phyloP scores from a whole-genome alignment of 2,329 filamentous ascomycete species.

The Kalmusia sp. region DNA sequence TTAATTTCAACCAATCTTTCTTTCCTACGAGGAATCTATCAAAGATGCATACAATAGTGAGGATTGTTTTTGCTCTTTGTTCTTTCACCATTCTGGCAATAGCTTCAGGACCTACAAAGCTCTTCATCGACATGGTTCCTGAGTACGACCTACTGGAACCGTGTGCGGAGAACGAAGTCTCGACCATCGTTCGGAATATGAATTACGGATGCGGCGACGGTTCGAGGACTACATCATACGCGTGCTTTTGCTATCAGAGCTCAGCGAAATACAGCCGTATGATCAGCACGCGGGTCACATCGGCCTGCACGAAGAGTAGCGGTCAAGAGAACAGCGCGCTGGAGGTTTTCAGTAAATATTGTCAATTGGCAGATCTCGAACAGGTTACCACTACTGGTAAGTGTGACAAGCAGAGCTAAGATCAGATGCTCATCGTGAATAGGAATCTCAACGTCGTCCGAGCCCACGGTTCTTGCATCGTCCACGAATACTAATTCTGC shows the following conservation, averaged over 20 bases:
- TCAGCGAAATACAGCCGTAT: slow-evolving; percentile 18
- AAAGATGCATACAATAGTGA: background rate
- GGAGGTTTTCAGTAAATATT: slow-evolving; percentile 21
- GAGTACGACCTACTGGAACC: slow-evolving; percentile 18
- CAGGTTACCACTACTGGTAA: slow-evolving; percentile 1
- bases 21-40: background rate
- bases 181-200: slow-evolving; percentile 26
- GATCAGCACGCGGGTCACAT: slow-evolving; percentile 18
- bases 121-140: slow-evolving; percentile 23
- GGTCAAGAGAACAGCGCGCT: slow-evolving; percentile 15
- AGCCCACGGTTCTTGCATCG: background rate
- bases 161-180: slow-evolving; percentile 23
- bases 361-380: slow-evolving; percentile 9
- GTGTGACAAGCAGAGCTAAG: background rate
- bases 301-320: slow-evolving; percentile 12
- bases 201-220: slow-evolving; percentile 25
- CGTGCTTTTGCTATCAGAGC: slow-evolving; percentile 24
- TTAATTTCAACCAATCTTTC: background rate
- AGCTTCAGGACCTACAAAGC: slow-evolving; percentile 4
- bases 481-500: background rate
- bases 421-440: background rate
- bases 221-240: slow-evolving; percentile 20
- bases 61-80: background rate
- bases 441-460: background rate
- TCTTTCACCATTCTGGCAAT: background rate